Base-by-base conservation (phyloP, 768 basidiomycete genomes). In the Hydnum rufescens region DNA sequence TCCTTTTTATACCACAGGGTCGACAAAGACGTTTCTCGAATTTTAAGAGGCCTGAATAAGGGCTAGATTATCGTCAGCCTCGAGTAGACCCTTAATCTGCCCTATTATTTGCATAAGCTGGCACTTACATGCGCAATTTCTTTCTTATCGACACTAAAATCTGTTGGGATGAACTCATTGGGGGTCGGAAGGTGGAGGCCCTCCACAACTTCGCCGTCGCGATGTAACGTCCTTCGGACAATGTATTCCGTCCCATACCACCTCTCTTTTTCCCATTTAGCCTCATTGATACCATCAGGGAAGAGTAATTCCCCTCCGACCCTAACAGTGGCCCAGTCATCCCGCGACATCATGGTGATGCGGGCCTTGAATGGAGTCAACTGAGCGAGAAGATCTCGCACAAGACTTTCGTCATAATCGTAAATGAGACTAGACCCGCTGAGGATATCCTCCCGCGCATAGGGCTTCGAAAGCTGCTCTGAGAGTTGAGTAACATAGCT, bases 1-100 rank as follows among this genome's bases (percentile, higher is more conserved):
- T 99, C 95, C 62, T 90, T 90, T 70, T 99, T 99, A 67, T 90
- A 77, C 92, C 93, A 99, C 2, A 97, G 67, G 8, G 78, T 73
- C 3, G 80, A 82, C 26, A 80, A 59, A 0, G 74, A 67, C 0
- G 78, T 83, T 64, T 90, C 74, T 30, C 75, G 69, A 52, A 97
- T 74, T 54, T 90, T 73, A 54, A 74, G 68, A 3, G 93, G 92
- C 8, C 83, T 74, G 54, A 74, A 76, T 54, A 73, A 65, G 26
- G 84, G 82, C 87, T 93, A 60, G 1, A 8, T n/a, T n/a, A n/a
- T n/a, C n/a, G n/a, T n/a, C n/a, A n/a, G n/a, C n/a, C n/a, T n/a
- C n/a, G n/a, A n/a, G n/a, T n/a, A n/a, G n/a, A n/a, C n/a, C n/a
- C n/a, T n/a, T n/a, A n/a, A n/a, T n/a, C n/a, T n/a, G n/a, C n/a